phyloP scores from a whole-genome alignment of 306 rosid species.

The Styphnolobium japonicum region DNA sequence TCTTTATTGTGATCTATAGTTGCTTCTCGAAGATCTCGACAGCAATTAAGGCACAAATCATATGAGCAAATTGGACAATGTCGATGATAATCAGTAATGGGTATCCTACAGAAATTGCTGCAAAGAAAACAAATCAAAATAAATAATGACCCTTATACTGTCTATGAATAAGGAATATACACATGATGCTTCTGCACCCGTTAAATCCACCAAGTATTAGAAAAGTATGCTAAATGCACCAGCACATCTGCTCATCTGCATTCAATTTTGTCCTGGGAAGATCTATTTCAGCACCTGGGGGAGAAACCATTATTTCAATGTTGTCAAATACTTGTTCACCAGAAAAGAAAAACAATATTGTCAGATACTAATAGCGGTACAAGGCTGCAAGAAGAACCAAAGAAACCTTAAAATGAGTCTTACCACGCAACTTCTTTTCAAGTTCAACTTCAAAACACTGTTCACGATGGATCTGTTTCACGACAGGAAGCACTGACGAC shows the following conservation, averaged over 20 bases:
- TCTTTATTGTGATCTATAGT: conserved; percentile 40
- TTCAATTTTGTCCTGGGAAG: conserved; percentile 84
- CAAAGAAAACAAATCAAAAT: conserved; percentile 38
- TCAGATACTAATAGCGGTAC: conserved; percentile 5
- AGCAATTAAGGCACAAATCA: conserved; percentile 88
- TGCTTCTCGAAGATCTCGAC: conserved; percentile 81
- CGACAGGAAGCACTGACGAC: conserved; percentile 87
- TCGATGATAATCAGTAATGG: conserved; percentile 92
- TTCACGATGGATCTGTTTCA: conserved; percentile 74
- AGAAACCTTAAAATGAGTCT: conserved; percentile 33
- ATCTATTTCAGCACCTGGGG: conserved; percentile 71
- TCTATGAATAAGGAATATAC: background rate
- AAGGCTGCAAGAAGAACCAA: conserved; percentile 20
- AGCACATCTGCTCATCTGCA: conserved; percentile 99
- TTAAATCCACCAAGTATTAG: conserved; percentile 18
- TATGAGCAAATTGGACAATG: conserved; percentile 77
- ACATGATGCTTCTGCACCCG: conserved; percentile 5
- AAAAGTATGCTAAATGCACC: conserved; percentile 45
- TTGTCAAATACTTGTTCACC: conserved; percentile 21
- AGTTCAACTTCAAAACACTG: conserved; percentile 92
- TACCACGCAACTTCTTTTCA: conserved; percentile 79
- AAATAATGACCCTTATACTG: conserved; percentile 7
- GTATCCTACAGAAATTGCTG: conserved; percentile 96
- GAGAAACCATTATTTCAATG: conserved; percentile 24
- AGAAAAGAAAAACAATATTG: conserved; percentile 12